phyloP scores from a whole-genome alignment of 1,139 yeast species.

The Blastobotrys persicus region DNA sequence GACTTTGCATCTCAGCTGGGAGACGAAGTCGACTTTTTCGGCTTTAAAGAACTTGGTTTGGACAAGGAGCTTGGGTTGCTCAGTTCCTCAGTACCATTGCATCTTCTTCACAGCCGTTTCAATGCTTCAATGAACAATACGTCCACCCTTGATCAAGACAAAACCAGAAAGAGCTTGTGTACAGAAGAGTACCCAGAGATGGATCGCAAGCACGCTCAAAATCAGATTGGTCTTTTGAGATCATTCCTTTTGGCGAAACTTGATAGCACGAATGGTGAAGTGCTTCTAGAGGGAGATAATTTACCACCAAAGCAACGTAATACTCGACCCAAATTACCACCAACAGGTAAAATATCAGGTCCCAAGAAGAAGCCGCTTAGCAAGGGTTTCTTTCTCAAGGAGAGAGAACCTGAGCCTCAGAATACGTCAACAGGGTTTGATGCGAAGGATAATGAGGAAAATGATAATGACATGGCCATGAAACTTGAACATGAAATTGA shows the following conservation, averaged over 20 bases:
- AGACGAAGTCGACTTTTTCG: slow-evolving; percentile 83
- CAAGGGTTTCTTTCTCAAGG: slow-evolving; percentile 27
- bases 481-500: slow-evolving; percentile 11
- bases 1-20: slow-evolving; percentile 92
- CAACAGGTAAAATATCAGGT: slow-evolving; percentile 81
- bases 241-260: slow-evolving; percentile 49
- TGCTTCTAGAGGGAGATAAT: slow-evolving; percentile 69
- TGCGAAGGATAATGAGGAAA: slow-evolving; percentile 7
- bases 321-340: slow-evolving; percentile 84
- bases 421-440: not conserved
- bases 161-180: slow-evolving; percentile 8
- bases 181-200: slow-evolving; percentile 38
- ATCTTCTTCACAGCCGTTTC: slow-evolving; percentile 76
- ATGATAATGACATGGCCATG: slow-evolving; percentile 9
- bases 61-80: slow-evolving; percentile 90
- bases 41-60: slow-evolving; percentile 88
- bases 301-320: slow-evolving; percentile 77
- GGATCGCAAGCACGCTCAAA: slow-evolving; percentile 49
- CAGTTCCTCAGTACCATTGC: slow-evolving; percentile 84
- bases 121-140: slow-evolving; percentile 35
- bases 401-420: slow-evolving; percentile 7
- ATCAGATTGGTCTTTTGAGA: slow-evolving; percentile 57
- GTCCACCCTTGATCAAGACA: slow-evolving; percentile 10
- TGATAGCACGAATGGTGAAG: slow-evolving; percentile 42
- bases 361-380: slow-evolving; percentile 52